Percentiles rank a stretch among this genome's conserved stretches.
Conservation (phyloP, 768 basidiomycete species). For the Boletales sp. region DNA sequence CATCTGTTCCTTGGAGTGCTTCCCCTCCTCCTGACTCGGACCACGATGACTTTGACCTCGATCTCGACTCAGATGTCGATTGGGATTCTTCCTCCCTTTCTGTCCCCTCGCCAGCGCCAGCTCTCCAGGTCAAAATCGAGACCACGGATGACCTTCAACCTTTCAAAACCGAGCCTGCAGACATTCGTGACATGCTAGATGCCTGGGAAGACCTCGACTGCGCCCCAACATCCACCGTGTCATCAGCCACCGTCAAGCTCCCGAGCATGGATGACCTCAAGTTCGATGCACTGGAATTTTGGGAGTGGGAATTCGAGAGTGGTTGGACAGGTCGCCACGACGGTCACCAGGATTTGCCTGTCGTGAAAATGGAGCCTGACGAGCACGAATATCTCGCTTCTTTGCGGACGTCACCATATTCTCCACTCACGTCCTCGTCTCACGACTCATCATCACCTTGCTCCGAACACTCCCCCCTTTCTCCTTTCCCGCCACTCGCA, state of each 20-base stretch:
- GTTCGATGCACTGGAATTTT: conserved; percentile 40
- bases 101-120: conserved; percentile 19
- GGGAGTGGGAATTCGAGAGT: conserved; percentile 35
- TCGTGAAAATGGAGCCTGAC: conserved; percentile 43
- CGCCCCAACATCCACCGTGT: conserved; percentile 21
- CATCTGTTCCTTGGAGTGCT: conserved; percentile 55
- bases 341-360: conserved; percentile 17
- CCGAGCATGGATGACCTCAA: conserved; percentile 36
- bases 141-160: conserved; percentile 26
- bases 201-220: conserved; percentile 66
- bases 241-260: conserved; percentile 28
- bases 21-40: conserved; percentile 71
- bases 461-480: conserved; percentile 18
- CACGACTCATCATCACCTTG: conserved; percentile 14
- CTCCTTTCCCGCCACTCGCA: conserved; percentile 8
- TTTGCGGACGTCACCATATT: conserved; percentile 12
- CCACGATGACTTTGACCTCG: conserved; percentile 42
- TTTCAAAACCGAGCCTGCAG: conserved; percentile 58
- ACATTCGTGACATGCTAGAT: conserved; percentile 63
- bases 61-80: conserved; percentile 55
- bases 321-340: conserved; percentile 20
- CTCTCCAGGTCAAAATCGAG: conserved; percentile 18
- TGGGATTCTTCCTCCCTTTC: conserved; percentile 52
- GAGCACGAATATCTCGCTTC: conserved; percentile 27
- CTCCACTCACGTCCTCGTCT: conserved; percentile 19